Evolutionary conservation across 2,329 filamentous ascomycete genomes (phyloP).

Genomic region (Fusarium chuoi): DNA sequence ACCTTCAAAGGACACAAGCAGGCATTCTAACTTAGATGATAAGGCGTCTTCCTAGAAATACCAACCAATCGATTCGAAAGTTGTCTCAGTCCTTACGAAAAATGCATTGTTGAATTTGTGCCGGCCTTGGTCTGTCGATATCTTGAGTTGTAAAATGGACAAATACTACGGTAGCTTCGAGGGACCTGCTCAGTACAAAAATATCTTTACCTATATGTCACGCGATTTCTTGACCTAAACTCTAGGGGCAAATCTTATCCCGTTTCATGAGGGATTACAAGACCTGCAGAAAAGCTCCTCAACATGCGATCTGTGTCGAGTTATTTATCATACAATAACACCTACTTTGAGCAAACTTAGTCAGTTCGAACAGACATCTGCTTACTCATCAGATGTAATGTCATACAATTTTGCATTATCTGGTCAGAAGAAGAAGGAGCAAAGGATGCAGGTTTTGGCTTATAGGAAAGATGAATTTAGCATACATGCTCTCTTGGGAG

Average conservation of each 20-base stretch:
- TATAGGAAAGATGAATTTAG: neutral
- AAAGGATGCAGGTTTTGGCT: neutral
- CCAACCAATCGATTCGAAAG: neutral
- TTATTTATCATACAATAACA: neutral
- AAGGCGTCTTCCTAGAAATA: no score
- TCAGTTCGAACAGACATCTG: accelerated
- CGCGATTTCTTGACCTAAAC: accelerated
- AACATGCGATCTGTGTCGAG: neutral
- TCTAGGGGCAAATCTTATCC: neutral
- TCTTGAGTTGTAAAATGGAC: neutral
- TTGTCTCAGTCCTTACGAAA: accelerated
- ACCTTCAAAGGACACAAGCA: neutral
- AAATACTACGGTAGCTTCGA: neutral
- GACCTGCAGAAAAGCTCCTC: neutral
- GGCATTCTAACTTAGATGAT: neutral
- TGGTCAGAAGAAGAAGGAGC: accelerated
- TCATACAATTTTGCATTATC: neutral
- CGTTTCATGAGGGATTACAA: accelerated
- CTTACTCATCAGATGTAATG: no score
- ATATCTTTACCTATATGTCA: neutral
- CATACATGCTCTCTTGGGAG: neutral
- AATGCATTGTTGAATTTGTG: neutral
- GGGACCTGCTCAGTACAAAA: no score
- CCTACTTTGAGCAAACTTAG: neutral
- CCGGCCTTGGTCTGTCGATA: neutral